Evolutionary conservation across 2,329 filamentous ascomycete genomes (phyloP), one percentile per base, ranked within the genome.

Genomic region (Penicillium olsonii): DNA sequence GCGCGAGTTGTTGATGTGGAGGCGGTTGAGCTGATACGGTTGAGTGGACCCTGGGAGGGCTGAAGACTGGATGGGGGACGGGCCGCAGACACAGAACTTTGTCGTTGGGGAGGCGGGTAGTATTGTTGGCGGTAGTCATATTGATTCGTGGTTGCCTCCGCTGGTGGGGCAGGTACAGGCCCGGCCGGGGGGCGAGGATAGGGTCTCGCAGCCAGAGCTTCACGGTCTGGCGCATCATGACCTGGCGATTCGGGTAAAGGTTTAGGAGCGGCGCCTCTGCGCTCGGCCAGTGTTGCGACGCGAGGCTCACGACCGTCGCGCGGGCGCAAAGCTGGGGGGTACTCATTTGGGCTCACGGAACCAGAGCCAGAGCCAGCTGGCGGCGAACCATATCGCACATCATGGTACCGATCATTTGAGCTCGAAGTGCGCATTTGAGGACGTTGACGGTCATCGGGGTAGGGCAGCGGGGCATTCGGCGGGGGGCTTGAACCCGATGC

Each of bases 1-100:
- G 94, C 94, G 57, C 89, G 85, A 2, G 92, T 96, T 1, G 94
- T 99, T 2, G 92, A 95, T 11, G 86, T 95, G 0, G 94, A 97
- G 12, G 92, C 91, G 7, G 90, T 95, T 2, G 92, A 96, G 62
- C 80, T 83, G 54, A 87, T 75, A 26, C 84, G 77, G 59, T 84
- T 85, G 53, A 86, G 78, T 14, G 49, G 45, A 27, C 39, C 42
- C 14, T 55, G 54, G 5, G 79, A 76, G 24, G 82, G 75, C 41
- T 77, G 76, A 48, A 84, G 68, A 48, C 38, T 62, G 20, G 64
- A 57, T 6, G 63, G 48, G 17, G 59, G 61, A 33, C 55, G 53
- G 29, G 55, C 57, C 18, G 60, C 52, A n/a, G 63, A 57, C 14
- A 60, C 53, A 7, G 64, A 57, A 18, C 57, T 59, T 47, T 68